These are phyloP conservation scores for Parascedosporium putredinis DNA, from an alignment of 2,329 filamentous ascomycete genomes.

Conservation along the genomic window DNA sequence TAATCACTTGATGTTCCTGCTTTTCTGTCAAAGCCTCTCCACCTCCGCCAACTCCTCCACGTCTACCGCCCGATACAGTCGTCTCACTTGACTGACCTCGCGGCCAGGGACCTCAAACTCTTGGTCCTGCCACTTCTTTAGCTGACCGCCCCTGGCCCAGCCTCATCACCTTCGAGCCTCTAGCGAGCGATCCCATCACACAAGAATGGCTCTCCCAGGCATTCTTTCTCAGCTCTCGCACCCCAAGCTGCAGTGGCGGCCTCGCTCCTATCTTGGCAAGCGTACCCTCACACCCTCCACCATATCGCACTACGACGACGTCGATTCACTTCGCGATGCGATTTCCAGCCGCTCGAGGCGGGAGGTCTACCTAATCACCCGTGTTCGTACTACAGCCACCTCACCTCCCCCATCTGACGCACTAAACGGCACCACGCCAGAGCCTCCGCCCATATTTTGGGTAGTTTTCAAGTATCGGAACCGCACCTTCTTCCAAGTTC, in stretches of 20 bases:
- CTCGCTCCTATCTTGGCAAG: slow-evolving; percentile 5
- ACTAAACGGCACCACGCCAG: background rate
- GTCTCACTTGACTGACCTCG: too few species aligned
- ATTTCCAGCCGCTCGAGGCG: slow-evolving; percentile 1
- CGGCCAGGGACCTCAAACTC: too few species aligned
- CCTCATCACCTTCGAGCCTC: background rate
- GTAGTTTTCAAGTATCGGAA: slow-evolving; percentile 3
- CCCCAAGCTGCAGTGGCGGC: slow-evolving; percentile 5
- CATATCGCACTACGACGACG: slow-evolving; percentile 4
- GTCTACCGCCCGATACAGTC: too few species aligned
- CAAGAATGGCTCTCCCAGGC: background rate
- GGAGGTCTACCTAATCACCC: slow-evolving; percentile 5
- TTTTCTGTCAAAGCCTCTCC: too few species aligned
- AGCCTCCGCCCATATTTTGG: background rate
- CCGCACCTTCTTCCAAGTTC: slow-evolving; percentile 3
- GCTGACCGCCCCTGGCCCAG: background rate
- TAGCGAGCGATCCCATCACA: too few species aligned
- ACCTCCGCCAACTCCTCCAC: too few species aligned
- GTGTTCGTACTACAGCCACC: background rate
- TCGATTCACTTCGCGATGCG: slow-evolving; percentile 4
- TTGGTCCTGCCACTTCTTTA: background rate
- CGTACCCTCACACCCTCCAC: background rate
- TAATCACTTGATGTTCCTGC: background rate
- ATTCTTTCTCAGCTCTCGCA: background rate
- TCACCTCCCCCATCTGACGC: background rate